Percentiles rank a stretch among this genome's conserved stretches.
phyloP scores from a whole-genome alignment of 192 early-diverging fungal genomes.

The Backusella circina region DNA sequence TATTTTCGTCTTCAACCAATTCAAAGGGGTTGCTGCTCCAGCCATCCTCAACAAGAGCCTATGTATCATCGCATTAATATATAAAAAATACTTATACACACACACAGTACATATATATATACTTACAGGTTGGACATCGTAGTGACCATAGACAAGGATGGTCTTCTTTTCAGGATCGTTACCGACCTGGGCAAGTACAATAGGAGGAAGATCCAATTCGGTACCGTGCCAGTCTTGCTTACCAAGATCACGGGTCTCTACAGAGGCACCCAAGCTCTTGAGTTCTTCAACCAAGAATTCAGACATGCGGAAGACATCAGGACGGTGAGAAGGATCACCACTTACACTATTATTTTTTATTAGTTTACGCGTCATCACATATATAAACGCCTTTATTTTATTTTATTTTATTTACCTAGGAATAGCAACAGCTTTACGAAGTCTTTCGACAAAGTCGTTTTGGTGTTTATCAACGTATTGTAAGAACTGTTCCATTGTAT shows the following conservation, averaged over 20 bases:
- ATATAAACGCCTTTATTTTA: background rate
- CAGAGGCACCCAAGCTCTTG: conserved; percentile 64
- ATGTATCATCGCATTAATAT: background rate
- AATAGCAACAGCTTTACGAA: conserved; percentile 87
- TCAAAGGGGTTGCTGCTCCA: conserved; percentile 93
- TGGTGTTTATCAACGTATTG: conserved; percentile 76
- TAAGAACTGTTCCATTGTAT: conserved; percentile 60
- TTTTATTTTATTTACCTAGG: conserved; percentile 54
- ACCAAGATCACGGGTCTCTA: conserved; percentile 68
- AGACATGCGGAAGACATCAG: conserved; percentile 87
- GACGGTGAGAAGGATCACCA: conserved; percentile 68
- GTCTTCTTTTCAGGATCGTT: conserved; percentile 92
- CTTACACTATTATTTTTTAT: conserved; percentile 60
- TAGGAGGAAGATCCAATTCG: conserved; percentile 81
- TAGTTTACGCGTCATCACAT: background rate
- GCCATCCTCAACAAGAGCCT: conserved; percentile 73
- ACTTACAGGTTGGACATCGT: conserved; percentile 94
- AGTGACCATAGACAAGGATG: conserved; percentile 95
- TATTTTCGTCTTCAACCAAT: conserved; percentile 80
- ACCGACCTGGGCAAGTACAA: conserved; percentile 90
- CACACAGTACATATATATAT: background rate
- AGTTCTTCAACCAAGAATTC: conserved; percentile 79
- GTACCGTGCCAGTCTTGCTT: conserved; percentile 81
- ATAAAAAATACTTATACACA: background rate
- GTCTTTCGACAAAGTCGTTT: conserved; percentile 75